A percentile compares a stretch with the other conserved stretches of the same genome.
These are phyloP conservation scores for Spathaspora passalidarum DNA, from an alignment of 805 yeast species.

Conservation along the genomic window DNA sequence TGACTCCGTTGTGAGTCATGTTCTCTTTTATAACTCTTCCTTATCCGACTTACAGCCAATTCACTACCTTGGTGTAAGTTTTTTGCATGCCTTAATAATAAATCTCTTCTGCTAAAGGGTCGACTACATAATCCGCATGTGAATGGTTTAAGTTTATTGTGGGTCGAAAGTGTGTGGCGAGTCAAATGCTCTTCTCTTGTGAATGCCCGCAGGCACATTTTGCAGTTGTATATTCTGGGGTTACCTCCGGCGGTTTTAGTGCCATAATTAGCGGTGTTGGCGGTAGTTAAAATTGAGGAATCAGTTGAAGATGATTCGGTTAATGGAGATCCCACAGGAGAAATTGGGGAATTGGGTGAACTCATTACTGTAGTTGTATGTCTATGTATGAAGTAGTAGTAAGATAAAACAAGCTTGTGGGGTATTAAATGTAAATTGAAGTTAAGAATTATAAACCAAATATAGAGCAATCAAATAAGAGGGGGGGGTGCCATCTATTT, in stretches of 20 bases:
- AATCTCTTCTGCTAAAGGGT: slow-evolving; percentile 42
- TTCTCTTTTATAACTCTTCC: slow-evolving; percentile 34
- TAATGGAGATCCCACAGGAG: slow-evolving; percentile 2
- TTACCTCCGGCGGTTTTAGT: slow-evolving; percentile 44
- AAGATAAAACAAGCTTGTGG: not conserved
- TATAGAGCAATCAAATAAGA: not conserved
- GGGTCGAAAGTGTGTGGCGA: slow-evolving; percentile 41
- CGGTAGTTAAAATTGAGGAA: not conserved
- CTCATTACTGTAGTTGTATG: slow-evolving; percentile 1
- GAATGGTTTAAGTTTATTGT: slow-evolving; percentile 43
- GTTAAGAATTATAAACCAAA: not conserved
- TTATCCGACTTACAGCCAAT: slow-evolving; percentile 39
- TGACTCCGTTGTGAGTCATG: slow-evolving; percentile 3
- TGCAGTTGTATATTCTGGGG: slow-evolving; percentile 39
- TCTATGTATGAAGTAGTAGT: not conserved
- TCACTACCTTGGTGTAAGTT: slow-evolving; percentile 44
- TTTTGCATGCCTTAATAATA: slow-evolving; percentile 43
- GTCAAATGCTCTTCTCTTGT: slow-evolving; percentile 46
- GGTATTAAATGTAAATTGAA: not conserved
- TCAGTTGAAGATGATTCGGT: not conserved
- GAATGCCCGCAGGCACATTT: slow-evolving; percentile 41
- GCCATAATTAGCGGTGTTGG: slow-evolving; percentile 22
- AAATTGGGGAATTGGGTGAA: slow-evolving; percentile 5
- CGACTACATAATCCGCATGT: slow-evolving; percentile 43
- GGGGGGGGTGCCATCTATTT: not conserved